Base-by-base conservation (phyloP, 139 green algal species). In the Pleodorina starrii region DNA sequence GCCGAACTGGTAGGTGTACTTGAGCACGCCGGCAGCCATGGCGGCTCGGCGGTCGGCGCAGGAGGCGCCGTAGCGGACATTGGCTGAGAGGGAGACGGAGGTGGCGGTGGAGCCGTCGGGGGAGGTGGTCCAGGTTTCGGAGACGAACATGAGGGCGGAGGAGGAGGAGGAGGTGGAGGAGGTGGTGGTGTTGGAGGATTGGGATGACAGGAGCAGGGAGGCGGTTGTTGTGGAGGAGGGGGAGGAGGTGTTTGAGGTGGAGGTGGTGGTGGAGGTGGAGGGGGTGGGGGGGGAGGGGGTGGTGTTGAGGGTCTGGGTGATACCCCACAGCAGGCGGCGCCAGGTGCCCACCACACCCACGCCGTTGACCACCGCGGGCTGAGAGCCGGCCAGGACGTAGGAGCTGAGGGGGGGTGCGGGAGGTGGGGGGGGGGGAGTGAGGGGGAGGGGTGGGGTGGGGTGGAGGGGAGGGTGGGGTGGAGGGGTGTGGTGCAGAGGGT, bases 1-100 rank as follows among this genome's bases (percentile, higher is more conserved):
- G 38, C 0, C 60, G 38, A 69, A 60, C 19, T 42, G 42, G 80
- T 86, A 86, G 17, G 80, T 76, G 69, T 91, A 91, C 75, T 93
- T 93, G 16, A 93, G 23, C 5, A 86, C 19, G 27, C 11, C 80
- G 0, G 80, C 5, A 0, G 59, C 10, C 59, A 75, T 51, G 50
- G 5, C 0, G 2, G 40, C 6, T 1, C 27, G 10, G 9, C 40
- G 2, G 21, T 38, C 5, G 27, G 19, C n/a, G 82, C 82, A 80
- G 16, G 43, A 79, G 38, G 16, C 35, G 27, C 43, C 82, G 82
- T 88, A 79, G 43, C 19, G 17, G 3, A 88, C 82, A 59, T 66
- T 80, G 63, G 63, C 82, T 40, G 44, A 79, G 0, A 88, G 63
- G 0, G 63, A 71, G 3, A 88, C 82, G 44, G 16, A 43, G 17